phyloP scores from a whole-genome alignment of 2,329 filamentous ascomycete species.

The Aspergillus luchuensis region DNA sequence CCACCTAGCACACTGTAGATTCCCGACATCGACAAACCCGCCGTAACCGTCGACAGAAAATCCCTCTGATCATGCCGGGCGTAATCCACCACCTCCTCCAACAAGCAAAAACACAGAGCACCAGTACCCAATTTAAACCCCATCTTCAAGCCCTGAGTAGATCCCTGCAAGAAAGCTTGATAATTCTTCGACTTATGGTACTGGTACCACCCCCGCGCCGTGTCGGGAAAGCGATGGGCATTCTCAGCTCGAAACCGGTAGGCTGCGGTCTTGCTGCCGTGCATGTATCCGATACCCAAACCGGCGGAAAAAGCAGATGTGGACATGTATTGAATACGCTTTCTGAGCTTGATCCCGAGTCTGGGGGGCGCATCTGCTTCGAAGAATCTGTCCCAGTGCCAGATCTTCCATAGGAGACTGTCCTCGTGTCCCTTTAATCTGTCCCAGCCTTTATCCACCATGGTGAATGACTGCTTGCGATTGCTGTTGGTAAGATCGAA shows the following conservation, averaged over 20 bases:
- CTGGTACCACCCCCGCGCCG: constrained; percentile 89
- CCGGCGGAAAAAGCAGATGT: constrained; percentile 68
- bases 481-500: background rate
- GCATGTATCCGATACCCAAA: constrained; percentile 67
- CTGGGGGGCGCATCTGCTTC: constrained; percentile 43
- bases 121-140: constrained; percentile 70
- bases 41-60: constrained; percentile 76
- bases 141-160: constrained; percentile 73
- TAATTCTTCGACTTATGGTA: constrained; percentile 99
- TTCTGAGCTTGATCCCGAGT: constrained; percentile 64
- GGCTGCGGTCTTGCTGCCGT: constrained; percentile 72
- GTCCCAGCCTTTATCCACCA: background rate
- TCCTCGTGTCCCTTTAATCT: background rate
- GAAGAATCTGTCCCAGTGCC: constrained; percentile 42
- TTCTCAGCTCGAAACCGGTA: constrained; percentile 93
- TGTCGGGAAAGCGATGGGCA: constrained; percentile 84
- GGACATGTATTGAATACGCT: constrained; percentile 68
- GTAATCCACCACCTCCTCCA: constrained; percentile 85
- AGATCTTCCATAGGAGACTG: constrained; percentile 28
- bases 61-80: constrained; percentile 63
- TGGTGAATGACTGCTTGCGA: background rate
- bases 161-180: constrained; percentile 74
- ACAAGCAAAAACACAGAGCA: constrained; percentile 73
- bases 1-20: constrained; percentile 83
- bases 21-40: constrained; percentile 81